phyloP scores from a whole-genome alignment of 78 protist genomes.

The Monosiga brevicollis region DNA sequence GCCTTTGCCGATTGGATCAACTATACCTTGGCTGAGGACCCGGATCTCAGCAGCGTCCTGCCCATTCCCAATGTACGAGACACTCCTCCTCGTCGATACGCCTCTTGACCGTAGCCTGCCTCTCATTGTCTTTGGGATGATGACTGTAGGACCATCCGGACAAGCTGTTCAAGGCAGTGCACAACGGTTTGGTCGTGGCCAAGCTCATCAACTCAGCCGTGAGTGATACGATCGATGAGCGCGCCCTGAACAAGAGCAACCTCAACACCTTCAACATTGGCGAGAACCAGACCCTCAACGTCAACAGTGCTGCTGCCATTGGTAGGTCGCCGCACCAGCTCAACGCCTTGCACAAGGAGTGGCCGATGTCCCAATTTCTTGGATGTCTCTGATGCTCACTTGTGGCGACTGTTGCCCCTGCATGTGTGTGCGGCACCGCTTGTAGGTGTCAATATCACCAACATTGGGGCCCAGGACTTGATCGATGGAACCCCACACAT shows the following conservation, averaged over 20 bases:
- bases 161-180: conserved; percentile 14
- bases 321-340: no score
- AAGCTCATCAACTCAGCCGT: conserved; percentile 80
- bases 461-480: conserved; percentile 75
- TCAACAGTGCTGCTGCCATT: conserved; percentile 84
- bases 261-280: conserved; percentile 25
- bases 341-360: no score
- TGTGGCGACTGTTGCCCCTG: no score
- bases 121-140: neutral
- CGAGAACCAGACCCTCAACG: conserved; percentile 49
- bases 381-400: no score
- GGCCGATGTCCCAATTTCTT: no score
- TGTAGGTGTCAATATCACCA: conserved; percentile 61
- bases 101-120: no score
- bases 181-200: conserved; percentile 50
- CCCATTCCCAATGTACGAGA: no score
- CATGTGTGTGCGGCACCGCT: no score
- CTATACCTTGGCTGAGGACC: conserved; percentile 41
- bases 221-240: conserved; percentile 85
- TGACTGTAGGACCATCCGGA: neutral
- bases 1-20: conserved; percentile 78
- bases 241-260: conserved; percentile 70
- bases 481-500: conserved; percentile 66
- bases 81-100: no score
- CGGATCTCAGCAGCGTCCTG: conserved; percentile 34